These are phyloP conservation scores for Gynandropsis gynandra DNA, from an alignment of 345 rosid genomes.

Conservation along the genomic window DNA sequence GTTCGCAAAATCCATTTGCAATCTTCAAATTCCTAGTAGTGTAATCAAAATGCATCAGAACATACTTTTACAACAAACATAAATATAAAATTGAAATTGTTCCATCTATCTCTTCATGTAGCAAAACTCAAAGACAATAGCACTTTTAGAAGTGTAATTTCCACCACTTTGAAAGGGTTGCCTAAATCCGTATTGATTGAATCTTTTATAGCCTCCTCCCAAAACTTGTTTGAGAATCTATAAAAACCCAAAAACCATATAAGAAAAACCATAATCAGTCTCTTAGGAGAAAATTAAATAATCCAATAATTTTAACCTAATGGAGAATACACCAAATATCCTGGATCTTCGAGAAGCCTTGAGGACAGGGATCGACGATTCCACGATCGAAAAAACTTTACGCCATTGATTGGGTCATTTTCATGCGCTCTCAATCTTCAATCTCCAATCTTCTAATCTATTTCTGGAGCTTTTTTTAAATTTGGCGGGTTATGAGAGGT, in stretches of 20 bases:
- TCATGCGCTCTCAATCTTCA: background rate
- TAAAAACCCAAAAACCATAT: conserved; percentile 4
- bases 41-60: too few relatives aligned
- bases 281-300: background rate
- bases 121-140: conserved; percentile 22
- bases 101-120: too few relatives aligned
- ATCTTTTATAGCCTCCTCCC: conserved; percentile 40
- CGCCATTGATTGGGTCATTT: conserved; percentile 62
- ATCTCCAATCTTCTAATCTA: background rate
- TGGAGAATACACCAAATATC: conserved; percentile 29
- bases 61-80: too few relatives aligned
- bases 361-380: conserved; percentile 44
- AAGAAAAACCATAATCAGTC: background rate
- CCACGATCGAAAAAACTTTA: conserved; percentile 42
- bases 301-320: background rate
- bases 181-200: conserved; percentile 29
- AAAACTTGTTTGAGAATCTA: conserved; percentile 35
- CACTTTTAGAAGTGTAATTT: conserved; percentile 26
- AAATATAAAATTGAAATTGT: too few relatives aligned
- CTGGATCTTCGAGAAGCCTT: conserved; percentile 24
- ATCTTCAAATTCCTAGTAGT: too few relatives aligned
- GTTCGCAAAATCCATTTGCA: too few relatives aligned
- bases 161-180: conserved; percentile 26
- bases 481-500: too few relatives aligned
- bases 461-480: conserved; percentile 2